Evolutionary conservation across 306 rosid genomes (phyloP), one percentile per base, ranked within the genome.

Genomic region (Crataegus laevigata): DNA sequence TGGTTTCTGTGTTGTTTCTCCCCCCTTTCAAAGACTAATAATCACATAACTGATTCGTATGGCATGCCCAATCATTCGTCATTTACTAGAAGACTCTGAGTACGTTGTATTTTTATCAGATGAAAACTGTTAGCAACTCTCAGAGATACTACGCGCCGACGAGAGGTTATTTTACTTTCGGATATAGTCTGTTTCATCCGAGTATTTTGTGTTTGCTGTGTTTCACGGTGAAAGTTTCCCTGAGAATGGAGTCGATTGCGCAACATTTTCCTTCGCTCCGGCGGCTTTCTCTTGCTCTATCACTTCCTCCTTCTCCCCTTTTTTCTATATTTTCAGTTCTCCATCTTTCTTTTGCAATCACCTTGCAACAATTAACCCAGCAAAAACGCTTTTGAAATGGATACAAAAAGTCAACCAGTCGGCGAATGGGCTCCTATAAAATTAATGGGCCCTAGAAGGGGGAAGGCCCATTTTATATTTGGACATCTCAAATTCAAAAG

Each of bases 21-120:
- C 63, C 64, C 63, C 28, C 73, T 18, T 25, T 68, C 66, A 22
- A 55, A 76, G 58, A 85, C 81, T 84, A 88, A 83, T 79, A 87
- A 55, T 34, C 63, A 67, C 43, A 26, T 50, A 15, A 45, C 22
- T 57, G 54, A 66, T 40, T 45, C n/a, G 60, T 66, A 45, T 22
- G 51, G 66, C 65, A 74, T 47, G 26, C 55, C 19, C 26, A 3
- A 32, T 77, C 42, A 47, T 43, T 24, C 52, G 40, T 57, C 14
- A 66, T 29, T 43, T 73, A 29, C 75, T 71, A 13, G 72, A 74
- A 47, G 47, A 57, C 52, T 42, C 13, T 1, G 50, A 14, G 42
- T 65, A 50, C 42, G 18, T 65, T 72, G 77, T 63, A 54, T 26
- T 72, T 11, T 11, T 74, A 29, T 47, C 50, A 13, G 74, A 57